A percentile compares a stretch with the other conserved stretches of the same genome.
Conservation (phyloP, 768 basidiomycete genomes). For the Lactifluus hygrophoroides region DNA sequence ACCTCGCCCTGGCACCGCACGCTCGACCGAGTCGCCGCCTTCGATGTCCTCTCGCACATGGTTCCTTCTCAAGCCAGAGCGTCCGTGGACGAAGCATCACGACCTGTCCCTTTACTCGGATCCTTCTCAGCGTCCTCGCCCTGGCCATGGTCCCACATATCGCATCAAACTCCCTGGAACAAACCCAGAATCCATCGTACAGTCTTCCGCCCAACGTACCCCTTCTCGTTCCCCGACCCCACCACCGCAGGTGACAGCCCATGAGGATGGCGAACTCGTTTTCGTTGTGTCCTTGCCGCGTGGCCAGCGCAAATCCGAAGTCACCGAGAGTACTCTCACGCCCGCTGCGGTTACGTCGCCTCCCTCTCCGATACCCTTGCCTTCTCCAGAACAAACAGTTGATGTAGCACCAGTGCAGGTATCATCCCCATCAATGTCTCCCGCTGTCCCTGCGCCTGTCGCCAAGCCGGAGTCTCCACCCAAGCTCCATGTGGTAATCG, state of each 20-base stretch:
- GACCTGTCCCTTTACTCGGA: constrained; percentile 69
- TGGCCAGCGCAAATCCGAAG: background rate
- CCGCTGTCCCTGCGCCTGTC: background rate
- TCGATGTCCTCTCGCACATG: constrained; percentile 34
- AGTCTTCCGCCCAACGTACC: constrained; percentile 27
- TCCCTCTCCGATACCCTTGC: background rate
- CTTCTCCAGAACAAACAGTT: background rate
- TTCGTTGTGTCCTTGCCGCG: constrained; percentile 9
- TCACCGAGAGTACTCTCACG: constrained; percentile 1
- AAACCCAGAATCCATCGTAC: constrained; percentile 33
- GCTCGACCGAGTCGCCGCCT: constrained; percentile 32
- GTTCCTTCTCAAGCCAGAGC: constrained; percentile 71
- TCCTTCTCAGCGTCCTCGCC: constrained; percentile 46
- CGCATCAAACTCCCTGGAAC: constrained; percentile 58
- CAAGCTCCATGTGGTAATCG: constrained; percentile 6
- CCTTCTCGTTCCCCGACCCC: constrained; percentile 4
- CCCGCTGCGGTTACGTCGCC: background rate
- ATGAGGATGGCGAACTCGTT: background rate
- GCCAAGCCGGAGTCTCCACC: background rate
- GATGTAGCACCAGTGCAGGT: background rate
- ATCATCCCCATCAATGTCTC: background rate
- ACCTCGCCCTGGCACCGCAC: constrained; percentile 20
- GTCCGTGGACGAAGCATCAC: constrained; percentile 76
- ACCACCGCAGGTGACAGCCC: background rate
- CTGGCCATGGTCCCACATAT: constrained; percentile 43